Conservation (phyloP, 2,329 filamentous ascomycete species). For the Phaeomoniella chlamydospora region DNA sequence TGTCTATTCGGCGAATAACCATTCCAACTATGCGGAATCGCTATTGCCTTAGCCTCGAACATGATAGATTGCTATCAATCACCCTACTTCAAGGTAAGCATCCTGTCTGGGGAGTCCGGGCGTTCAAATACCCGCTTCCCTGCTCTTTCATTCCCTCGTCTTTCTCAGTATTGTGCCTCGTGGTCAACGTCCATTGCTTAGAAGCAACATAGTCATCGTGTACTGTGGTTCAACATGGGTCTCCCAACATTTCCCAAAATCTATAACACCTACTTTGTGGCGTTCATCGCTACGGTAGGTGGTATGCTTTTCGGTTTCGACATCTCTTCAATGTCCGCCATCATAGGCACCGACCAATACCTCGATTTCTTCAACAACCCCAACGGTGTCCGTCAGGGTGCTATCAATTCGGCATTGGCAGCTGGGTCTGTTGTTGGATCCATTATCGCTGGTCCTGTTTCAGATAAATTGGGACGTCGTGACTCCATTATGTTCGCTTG, state of each 20-base stretch:
- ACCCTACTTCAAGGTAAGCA: neutral
- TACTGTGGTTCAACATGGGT: conserved; percentile 5
- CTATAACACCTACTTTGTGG: conserved; percentile 40
- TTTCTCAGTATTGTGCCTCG: too few relatives aligned
- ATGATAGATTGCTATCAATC: neutral
- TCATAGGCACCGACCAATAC: conserved; percentile 36
- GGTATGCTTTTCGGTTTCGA: conserved; percentile 44
- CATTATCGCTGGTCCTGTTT: conserved; percentile 28
- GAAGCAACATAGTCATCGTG: neutral
- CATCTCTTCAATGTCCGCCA: conserved; percentile 39
- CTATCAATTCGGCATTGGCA: conserved; percentile 33
- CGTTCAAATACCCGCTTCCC: neutral
- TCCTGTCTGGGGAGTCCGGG: neutral
- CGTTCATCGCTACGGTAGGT: conserved; percentile 36
- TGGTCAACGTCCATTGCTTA: neutral
- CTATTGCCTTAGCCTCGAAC: neutral
- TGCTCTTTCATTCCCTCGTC: neutral
- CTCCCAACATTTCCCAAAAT: conserved; percentile 29
- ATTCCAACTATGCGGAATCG: neutral
- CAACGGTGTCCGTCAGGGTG: conserved; percentile 30
- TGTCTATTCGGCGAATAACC: neutral
- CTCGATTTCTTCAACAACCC: conserved; percentile 36
- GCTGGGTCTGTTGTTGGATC: conserved; percentile 34
- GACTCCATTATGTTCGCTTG: conserved; percentile 33
- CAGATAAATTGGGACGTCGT: conserved; percentile 32